Base-by-base conservation (phyloP, 306 rosid species). In the Trifolium fragiferum region DNA sequence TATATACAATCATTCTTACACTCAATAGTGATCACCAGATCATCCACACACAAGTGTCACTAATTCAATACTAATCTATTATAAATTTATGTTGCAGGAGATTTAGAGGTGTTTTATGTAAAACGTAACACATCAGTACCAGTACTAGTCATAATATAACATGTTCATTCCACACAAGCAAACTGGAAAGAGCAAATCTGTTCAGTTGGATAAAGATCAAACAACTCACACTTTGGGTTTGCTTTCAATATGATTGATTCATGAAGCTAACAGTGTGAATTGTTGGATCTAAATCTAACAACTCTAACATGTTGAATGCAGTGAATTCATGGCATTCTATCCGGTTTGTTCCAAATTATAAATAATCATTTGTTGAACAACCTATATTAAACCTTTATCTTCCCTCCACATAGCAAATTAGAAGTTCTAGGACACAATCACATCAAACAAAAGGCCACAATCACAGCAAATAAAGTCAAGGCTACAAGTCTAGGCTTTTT, bases 131-230 rank as follows among this genome's bases (percentile, higher is more conserved):
- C 43, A 78, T 23, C 57, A 37, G 37, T 61, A 64, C 46, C 3
- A 47, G 15, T 33, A 16, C 12, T 6, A 68, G 37, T 50, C 21
- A 18, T 68, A 30, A 74, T 47, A n/a, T 13, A 19, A 46, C 20
- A 58, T 12, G 32, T 33, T 57, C 68, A 55, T 46, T 19, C 16
- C 80, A 43, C 27, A 76, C 60, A 57, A 58, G 70, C 47, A 79
- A 55, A 65, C 68, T 4, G 40, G 20, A 4, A 57, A 30, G 33
- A 30, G 8, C 38, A 35, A 6, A 6, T 35, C 38, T 35, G 37
- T 8, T 33, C 37, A 33, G 8, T 33, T 21, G 6, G 18, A 46
- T 46, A 14, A 46, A 14, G 18, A 46, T 14, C 19, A 47, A 47
- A 40, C 76, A 70, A 50, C 7, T 8, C 13, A 47, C 53, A 47